Evolutionary conservation across 345 rosid genomes (phyloP).

Genomic region (Pugionium cornutum): DNA sequence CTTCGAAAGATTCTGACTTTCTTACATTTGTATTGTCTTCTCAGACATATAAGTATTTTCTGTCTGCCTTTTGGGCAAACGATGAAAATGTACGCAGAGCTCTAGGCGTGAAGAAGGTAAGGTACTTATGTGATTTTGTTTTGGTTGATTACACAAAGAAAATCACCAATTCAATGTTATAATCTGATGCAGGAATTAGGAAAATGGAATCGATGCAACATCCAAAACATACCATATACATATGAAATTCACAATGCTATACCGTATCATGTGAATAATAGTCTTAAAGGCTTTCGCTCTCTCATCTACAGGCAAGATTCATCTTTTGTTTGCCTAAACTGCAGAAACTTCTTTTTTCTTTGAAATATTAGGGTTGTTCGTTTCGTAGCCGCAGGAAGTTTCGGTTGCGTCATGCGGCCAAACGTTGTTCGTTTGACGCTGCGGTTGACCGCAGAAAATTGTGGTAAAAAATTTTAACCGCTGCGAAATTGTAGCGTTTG

Average conservation of each 20-base stretch:
- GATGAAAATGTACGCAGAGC: slow-evolving; percentile 42
- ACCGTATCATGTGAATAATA: slow-evolving; percentile 28
- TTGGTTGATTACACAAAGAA: neutral
- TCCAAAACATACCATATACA: slow-evolving; percentile 29
- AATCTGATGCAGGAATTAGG: slow-evolving; percentile 18
- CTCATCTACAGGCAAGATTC: slow-evolving; percentile 36
- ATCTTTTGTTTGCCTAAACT: too few relatives aligned
- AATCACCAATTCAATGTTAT: neutral
- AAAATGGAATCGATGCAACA: slow-evolving; percentile 37
- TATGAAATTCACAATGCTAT: slow-evolving; percentile 1
- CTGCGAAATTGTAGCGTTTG: too few relatives aligned
- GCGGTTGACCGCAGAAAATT: too few relatives aligned
- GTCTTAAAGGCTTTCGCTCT: slow-evolving; percentile 38
- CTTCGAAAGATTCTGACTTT: neutral
- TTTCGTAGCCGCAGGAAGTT: too few relatives aligned
- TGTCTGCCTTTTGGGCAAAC: slow-evolving; percentile 42
- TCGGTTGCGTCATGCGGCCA: too few relatives aligned
- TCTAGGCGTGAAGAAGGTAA: slow-evolving; percentile 38
- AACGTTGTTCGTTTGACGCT: too few relatives aligned
- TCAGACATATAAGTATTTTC: slow-evolving; percentile 35
- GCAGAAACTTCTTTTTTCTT: too few relatives aligned
- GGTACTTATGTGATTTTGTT: neutral
- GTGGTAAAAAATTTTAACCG: too few relatives aligned
- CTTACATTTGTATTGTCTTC: slow-evolving; percentile 5
- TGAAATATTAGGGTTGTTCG: too few relatives aligned